Base-by-base conservation (phyloP, 108 stramenopile genomes). In the Mediolabrus comicus region DNA sequence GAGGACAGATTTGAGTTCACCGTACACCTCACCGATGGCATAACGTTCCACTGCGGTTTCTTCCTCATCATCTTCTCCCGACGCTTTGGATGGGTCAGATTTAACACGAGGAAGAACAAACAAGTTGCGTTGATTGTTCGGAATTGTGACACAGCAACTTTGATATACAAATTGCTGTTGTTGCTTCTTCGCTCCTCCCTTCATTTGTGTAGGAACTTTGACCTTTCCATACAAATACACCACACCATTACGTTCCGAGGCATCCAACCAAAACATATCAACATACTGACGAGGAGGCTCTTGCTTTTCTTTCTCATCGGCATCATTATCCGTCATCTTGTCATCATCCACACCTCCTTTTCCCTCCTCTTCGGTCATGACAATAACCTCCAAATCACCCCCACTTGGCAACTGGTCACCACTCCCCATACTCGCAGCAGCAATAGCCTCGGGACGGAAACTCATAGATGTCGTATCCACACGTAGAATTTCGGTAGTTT, bases 201-300 rank as follows among this genome's bases (percentile, higher is more conserved):
- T 52, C 39, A 29, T 59, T 32, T 49, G 52, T 30, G 34, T 71
- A 32, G 83, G 61, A 16, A 75, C 82, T 39, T 43, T 33, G 11
- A 96, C 89, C 83, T 98, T 98, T 59, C 99, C 99, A 71, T 97
- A 97, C 25, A 99, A 55, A 72, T 89, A 91, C 30, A 99, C 81
- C 16, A 82, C 81, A 8, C 99, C 99, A 43, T 95, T 90, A 27
- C 80, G 71, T 81, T 98, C 97, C 8, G 80, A 66, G n/a, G 94
- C 95, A 85, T 99, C 98, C 39, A 95, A 72, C 96, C 97, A 98
- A 72, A 85, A 99, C 69, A 99, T 67, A 65, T 90, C 91, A 61
- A 99, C 43, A 56, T 78, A 92, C 31, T 74, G 67, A 43, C 75
- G 69, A 19, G 81, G 79, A 19, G 57, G 13, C 14, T 28, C 29